A percentile compares a stretch with the other conserved stretches of the same genome.
Conservation (phyloP, 345 rosid species). For the Linum lewisii region DNA sequence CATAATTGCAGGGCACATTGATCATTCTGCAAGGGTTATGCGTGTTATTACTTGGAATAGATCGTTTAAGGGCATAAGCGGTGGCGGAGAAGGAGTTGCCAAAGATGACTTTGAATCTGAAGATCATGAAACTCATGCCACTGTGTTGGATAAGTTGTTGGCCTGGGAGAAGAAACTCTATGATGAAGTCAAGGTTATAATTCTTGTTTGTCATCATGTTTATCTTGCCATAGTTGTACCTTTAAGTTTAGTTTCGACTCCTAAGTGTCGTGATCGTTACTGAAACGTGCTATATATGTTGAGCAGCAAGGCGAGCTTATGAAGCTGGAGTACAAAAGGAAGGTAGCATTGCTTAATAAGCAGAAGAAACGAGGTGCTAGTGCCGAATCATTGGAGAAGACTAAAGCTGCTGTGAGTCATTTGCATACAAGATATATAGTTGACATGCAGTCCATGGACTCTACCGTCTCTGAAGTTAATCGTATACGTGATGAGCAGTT, state of each 20-base stretch:
- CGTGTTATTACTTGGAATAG: constrained; percentile 93
- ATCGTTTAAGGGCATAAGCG: constrained; percentile 52
- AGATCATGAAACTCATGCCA: constrained; percentile 80
- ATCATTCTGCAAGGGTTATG: constrained; percentile 93
- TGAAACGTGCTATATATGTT: background rate
- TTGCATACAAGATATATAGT: constrained; percentile 87
- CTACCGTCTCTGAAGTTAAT: constrained; percentile 83
- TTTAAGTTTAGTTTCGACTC: background rate
- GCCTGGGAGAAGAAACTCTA: constrained; percentile 98
- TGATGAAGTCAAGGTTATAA: constrained; percentile 93
- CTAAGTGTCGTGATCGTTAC: background rate
- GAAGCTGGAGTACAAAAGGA: constrained; percentile 90
- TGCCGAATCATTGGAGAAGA: constrained; percentile 77
- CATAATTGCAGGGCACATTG: constrained; percentile 51
- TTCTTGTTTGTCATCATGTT: background rate
- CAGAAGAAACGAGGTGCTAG: constrained; percentile 71
- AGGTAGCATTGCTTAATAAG: constrained; percentile 56
- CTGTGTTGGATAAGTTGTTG: constrained; percentile 80
- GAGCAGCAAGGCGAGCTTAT: constrained; percentile 85
- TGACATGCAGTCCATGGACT: constrained; percentile 98
- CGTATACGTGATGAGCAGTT: constrained; percentile 76
- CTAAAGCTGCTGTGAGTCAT: constrained; percentile 89
- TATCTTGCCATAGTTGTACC: background rate
- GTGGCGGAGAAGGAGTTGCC: constrained; percentile 40
- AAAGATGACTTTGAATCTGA: constrained; percentile 61